phyloP scores from a whole-genome alignment of 179 eudicot genomes.

The Silene vulgaris region DNA sequence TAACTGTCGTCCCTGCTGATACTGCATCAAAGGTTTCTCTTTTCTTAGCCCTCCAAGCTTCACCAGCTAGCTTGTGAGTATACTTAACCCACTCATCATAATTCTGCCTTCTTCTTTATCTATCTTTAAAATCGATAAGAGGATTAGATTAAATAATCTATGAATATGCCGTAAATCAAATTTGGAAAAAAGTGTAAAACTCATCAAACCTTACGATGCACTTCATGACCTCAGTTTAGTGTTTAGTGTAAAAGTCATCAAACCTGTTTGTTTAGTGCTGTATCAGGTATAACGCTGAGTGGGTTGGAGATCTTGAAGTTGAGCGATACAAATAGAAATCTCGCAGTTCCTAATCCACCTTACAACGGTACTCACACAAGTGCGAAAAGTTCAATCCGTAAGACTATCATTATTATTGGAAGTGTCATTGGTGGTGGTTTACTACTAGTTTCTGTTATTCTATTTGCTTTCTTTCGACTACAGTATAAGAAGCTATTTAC shows the following conservation, averaged over 20 bases:
- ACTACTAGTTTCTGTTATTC: background rate
- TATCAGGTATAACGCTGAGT: constrained; percentile 26
- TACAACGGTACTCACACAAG: background rate
- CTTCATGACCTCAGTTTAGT: too few relatives aligned
- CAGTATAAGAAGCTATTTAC: background rate
- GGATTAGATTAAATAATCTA: too few relatives aligned
- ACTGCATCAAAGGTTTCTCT: constrained; percentile 21
- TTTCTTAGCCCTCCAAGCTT: constrained; percentile 30
- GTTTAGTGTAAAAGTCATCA: too few relatives aligned
- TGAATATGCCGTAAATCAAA: too few relatives aligned
- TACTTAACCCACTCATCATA: too few relatives aligned
- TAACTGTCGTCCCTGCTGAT: background rate
- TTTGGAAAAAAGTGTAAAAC: too few relatives aligned
- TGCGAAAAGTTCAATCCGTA: background rate
- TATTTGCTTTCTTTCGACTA: background rate
- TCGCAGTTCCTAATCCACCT: constrained; percentile 35
- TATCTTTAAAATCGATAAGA: too few relatives aligned
- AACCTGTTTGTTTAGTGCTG: background rate
- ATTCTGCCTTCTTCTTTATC: too few relatives aligned
- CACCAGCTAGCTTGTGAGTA: too few relatives aligned
- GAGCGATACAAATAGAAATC: constrained; percentile 18
- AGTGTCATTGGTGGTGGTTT: background rate
- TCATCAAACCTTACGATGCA: too few relatives aligned
- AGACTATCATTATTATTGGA: background rate
- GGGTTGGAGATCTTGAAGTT: constrained; percentile 45